These are phyloP conservation scores for Usnea hakonensis DNA, from an alignment of 495 filamentous ascomycete genomes.

Conservation along the genomic window DNA sequence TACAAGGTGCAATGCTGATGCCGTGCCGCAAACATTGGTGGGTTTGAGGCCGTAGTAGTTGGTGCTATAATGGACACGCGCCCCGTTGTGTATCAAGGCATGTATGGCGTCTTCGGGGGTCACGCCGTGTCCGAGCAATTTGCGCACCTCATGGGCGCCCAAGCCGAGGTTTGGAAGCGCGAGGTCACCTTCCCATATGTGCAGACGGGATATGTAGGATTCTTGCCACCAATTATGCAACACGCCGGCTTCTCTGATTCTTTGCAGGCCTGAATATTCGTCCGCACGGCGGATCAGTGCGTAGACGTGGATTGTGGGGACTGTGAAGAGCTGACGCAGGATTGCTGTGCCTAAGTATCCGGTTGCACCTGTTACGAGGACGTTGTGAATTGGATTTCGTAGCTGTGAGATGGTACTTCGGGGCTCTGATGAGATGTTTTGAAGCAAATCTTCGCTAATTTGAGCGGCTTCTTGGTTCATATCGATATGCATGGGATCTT, in stretches of 20 bases:
- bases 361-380: neutral
- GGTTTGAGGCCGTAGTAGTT: constrained; percentile 31
- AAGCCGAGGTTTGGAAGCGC: neutral
- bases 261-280: neutral
- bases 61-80: constrained; percentile 40
- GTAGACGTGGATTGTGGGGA: constrained; percentile 29
- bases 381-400: neutral
- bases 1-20: too few relatives aligned
- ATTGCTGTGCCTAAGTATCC: constrained; percentile 32
- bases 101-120: constrained; percentile 35
- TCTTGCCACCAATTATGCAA: neutral
- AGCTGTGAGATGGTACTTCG: neutral
- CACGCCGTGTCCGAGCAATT: neutral
- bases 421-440: neutral
- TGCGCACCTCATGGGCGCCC: neutral
- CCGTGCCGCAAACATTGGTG: too few relatives aligned
- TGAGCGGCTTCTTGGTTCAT: neutral
- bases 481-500: neutral
- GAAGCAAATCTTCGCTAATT: neutral
- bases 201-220: neutral
- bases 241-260: neutral
- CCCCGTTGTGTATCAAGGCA: constrained; percentile 75
- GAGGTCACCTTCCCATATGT: neutral
- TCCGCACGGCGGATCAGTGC: constrained; percentile 1
- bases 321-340: constrained; percentile 38